phyloP scores from a whole-genome alignment of 2,329 filamentous ascomycete species.

The Clathrospora elynae region DNA sequence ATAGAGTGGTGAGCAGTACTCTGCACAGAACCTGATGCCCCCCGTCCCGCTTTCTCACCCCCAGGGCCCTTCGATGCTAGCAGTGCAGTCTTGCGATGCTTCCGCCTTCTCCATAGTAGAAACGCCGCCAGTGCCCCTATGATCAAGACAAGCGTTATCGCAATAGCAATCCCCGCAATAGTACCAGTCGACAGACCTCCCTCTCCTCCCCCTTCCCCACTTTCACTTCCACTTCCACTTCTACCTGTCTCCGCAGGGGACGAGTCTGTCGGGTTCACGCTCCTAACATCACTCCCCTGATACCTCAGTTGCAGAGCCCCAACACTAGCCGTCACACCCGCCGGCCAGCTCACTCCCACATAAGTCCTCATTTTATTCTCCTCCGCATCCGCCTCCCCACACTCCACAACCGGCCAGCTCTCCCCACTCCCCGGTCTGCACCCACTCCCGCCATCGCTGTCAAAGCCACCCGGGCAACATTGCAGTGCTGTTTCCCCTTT shows the following conservation, averaged over 20 bases:
- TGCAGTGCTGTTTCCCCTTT: conserved; percentile 28
- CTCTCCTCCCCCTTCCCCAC: conserved; percentile 30
- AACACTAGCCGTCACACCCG: conserved; percentile 14
- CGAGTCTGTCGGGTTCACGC: conserved; percentile 5
- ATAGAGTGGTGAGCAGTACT: not conserved
- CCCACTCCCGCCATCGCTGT: conserved; percentile 15
- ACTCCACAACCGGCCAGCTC: conserved; percentile 17
- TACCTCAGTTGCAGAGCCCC: conserved; percentile 25
- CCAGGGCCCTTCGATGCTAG: conserved; percentile 2
- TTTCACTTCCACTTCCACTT: conserved; percentile 29
- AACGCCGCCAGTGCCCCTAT: conserved; percentile 18
- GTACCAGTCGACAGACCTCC: conserved; percentile 62
- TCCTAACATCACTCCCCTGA: conserved; percentile 16
- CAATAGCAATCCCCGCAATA: conserved; percentile 85
- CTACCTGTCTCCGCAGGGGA: not conserved
- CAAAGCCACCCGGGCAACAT: conserved; percentile 32
- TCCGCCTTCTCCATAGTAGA: conserved; percentile 25
- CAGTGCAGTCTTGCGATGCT: conserved; percentile 11
- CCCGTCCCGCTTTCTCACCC: conserved; percentile 10
- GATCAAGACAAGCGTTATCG: conserved; percentile 87
- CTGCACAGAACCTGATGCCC: not conserved
- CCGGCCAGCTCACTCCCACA: conserved; percentile 18
- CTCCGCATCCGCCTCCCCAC: conserved; percentile 31
- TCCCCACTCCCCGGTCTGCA: conserved; percentile 22
- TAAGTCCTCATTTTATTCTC: conserved; percentile 24